phyloP scores from a whole-genome alignment of 768 basidiomycete species.

The Tulasnella sp. region DNA sequence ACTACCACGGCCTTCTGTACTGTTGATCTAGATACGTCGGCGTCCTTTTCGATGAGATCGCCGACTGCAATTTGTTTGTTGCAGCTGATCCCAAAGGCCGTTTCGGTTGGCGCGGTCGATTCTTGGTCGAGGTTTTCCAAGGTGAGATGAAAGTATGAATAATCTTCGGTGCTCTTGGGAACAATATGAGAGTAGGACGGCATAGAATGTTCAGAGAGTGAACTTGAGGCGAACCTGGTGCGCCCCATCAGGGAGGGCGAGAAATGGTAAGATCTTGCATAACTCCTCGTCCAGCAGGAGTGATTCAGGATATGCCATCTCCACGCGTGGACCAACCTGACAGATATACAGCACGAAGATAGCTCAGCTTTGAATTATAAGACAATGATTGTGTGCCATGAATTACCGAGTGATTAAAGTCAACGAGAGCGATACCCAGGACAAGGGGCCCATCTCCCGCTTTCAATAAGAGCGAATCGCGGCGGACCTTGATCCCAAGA shows the following conservation, averaged over 20 bases:
- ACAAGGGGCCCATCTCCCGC: constrained; percentile 53
- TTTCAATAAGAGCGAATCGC: constrained; percentile 60
- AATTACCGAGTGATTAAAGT: constrained; percentile 83
- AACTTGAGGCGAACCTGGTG: constrained; percentile 56
- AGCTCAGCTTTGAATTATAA: not conserved
- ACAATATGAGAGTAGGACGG: not conserved
- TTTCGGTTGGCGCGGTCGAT: constrained; percentile 46
- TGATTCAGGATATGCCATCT: constrained; percentile 36
- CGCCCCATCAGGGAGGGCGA: constrained; percentile 94
- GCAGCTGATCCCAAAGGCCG: constrained; percentile 94
- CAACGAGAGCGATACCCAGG: constrained; percentile 82
- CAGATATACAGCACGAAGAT: not conserved
- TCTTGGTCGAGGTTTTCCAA: constrained; percentile 27
- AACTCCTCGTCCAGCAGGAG: constrained; percentile 82
- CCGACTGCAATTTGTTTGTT: constrained; percentile 88
- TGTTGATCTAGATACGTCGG: constrained; percentile 82
- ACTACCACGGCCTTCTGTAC: constrained; percentile 98
- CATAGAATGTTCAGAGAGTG: not conserved
- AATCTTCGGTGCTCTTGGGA: constrained; percentile 78
- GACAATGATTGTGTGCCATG: not conserved
- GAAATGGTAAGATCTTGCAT: constrained; percentile 76
- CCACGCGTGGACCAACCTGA: constrained; percentile 86
- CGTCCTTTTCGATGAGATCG: constrained; percentile 61
- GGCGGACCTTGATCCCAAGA: constrained; percentile 48
- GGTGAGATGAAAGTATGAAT: constrained; percentile 90